phyloP scores from a whole-genome alignment of 441 rosid species.

The Euphorbia corollata region DNA sequence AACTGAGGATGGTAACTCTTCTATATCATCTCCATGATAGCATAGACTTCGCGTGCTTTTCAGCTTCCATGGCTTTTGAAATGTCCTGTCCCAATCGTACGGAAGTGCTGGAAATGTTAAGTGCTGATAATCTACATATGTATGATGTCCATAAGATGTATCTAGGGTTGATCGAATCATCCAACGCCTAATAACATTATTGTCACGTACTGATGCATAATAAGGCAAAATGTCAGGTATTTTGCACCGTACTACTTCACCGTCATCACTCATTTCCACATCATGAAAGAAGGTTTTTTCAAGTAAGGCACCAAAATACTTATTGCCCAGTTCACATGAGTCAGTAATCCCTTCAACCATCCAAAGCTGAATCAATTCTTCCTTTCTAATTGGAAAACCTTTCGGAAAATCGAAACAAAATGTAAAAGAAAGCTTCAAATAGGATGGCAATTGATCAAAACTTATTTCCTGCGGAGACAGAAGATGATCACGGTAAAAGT shows the following conservation, averaged over 20 bases:
- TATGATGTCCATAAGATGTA: no score
- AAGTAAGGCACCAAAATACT: conserved; percentile 20
- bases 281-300: conserved; percentile 23
- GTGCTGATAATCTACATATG: no score
- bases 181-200: no score
- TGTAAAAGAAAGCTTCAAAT: conserved; percentile 19
- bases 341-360: conserved; percentile 25
- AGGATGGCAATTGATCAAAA: conserved; percentile 19
- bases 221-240: conserved; percentile 32
- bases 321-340: conserved; percentile 14
- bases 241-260: conserved; percentile 12
- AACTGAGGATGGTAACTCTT: conserved; percentile 12
- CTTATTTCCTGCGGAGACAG: background rate
- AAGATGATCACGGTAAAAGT: no score
- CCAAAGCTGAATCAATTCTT: conserved; percentile 17
- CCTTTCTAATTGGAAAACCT: conserved; percentile 9
- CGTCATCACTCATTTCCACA: conserved; percentile 15
- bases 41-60: conserved; percentile 19
- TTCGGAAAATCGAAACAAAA: conserved; percentile 23
- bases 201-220: conserved; percentile 12
- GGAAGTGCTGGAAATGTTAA: no score
- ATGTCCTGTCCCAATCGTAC: no score
- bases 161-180: no score
- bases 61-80: background rate
- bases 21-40: conserved; percentile 4